Percentiles rank a stretch among this genome's conserved stretches.
Evolutionary conservation across 768 basidiomycete species (phyloP).

Genomic region (Calocera viscosa): DNA sequence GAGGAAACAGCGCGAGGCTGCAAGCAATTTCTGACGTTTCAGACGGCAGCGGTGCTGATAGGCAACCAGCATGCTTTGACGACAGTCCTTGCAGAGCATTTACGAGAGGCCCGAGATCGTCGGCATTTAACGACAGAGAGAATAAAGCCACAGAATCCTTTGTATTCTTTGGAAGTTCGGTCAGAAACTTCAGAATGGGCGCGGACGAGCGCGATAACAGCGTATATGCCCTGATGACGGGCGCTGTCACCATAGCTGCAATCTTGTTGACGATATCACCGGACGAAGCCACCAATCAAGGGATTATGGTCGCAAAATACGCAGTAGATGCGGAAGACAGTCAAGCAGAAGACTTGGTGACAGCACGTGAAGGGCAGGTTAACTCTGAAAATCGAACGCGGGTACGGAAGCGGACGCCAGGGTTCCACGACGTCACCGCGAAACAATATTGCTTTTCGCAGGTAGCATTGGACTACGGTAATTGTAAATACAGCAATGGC

Average conservation of each 20-base stretch:
- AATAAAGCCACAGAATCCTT: conserved; percentile 26
- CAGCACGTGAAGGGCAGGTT: neutral
- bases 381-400: neutral
- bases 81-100: conserved; percentile 20
- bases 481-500: conserved; percentile 6
- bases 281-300: too few relatives aligned
- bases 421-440: too few relatives aligned
- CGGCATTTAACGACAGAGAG: conserved; percentile 36
- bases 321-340: too few relatives aligned
- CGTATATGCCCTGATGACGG: neutral
- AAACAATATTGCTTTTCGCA: neutral
- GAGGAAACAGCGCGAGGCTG: conserved; percentile 45
- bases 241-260: neutral
- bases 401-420: neutral
- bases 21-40: conserved; percentile 34
- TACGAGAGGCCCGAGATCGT: conserved; percentile 29
- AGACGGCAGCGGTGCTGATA: conserved; percentile 38
- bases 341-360: too few relatives aligned
- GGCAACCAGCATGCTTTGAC: conserved; percentile 44
- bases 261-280: too few relatives aligned
- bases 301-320: too few relatives aligned
- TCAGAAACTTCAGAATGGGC: neutral
- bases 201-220: neutral
- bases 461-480: neutral
- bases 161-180: neutral